A percentile compares a stretch with the other conserved stretches of the same genome.
phyloP scores from a whole-genome alignment of 2,329 filamentous ascomycete genomes.

The Cladophialophora psammophila region DNA sequence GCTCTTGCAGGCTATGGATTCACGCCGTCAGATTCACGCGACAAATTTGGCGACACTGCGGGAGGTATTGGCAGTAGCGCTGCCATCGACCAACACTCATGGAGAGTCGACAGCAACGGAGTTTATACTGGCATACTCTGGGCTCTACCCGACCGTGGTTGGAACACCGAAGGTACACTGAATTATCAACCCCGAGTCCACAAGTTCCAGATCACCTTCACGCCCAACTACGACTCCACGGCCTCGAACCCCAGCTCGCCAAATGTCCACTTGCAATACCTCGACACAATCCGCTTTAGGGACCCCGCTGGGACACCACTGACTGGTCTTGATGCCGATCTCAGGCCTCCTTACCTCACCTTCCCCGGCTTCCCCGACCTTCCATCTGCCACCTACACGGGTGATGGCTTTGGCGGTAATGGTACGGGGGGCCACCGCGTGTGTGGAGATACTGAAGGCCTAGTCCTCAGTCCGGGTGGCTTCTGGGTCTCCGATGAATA shows the following conservation, averaged over 20 bases:
- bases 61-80: conserved; percentile 72
- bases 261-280: conserved; percentile 69
- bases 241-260: conserved; percentile 59
- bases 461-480: conserved; percentile 66
- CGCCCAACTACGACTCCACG: conserved; percentile 58
- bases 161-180: conserved; percentile 74
- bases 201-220: conserved; percentile 68
- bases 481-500: conserved; percentile 78
- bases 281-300: conserved; percentile 70
- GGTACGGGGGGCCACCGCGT: conserved; percentile 68
- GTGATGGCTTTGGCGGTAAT: conserved; percentile 71
- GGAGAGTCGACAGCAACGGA: conserved; percentile 58
- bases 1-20: conserved; percentile 72
- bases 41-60: conserved; percentile 74
- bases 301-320: conserved; percentile 68
- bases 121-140: conserved; percentile 70
- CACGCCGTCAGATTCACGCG: conserved; percentile 63
- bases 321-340: conserved; percentile 70
- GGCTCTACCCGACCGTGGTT: conserved; percentile 72
- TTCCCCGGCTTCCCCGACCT: conserved; percentile 68
- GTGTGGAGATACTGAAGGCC: conserved; percentile 70
- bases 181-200: conserved; percentile 74
- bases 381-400: conserved; percentile 68
- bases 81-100: conserved; percentile 66
- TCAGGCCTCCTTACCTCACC: conserved; percentile 56